phyloP scores from a whole-genome alignment of 768 basidiomycete genomes.

The Tulasnella sp. region DNA sequence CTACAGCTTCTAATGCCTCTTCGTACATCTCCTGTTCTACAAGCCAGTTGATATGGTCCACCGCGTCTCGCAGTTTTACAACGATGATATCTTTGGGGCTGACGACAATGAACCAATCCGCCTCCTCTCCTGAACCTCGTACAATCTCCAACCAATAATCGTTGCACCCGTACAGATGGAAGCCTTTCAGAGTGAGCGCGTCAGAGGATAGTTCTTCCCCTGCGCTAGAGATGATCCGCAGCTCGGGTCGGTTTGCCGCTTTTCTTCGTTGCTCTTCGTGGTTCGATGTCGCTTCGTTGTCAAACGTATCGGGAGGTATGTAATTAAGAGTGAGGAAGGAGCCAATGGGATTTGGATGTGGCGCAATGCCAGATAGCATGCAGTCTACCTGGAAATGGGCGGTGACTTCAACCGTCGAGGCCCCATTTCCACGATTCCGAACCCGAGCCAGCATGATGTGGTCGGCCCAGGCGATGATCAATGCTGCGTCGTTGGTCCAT shows the following conservation, averaged over 20 bases:
- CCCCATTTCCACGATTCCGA: slow-evolving; percentile 52
- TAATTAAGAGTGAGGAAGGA: slow-evolving; percentile 90
- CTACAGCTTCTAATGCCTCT: slow-evolving; percentile 82
- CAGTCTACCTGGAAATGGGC: slow-evolving; percentile 92
- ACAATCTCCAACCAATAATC: slow-evolving; percentile 68
- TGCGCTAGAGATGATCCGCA: slow-evolving; percentile 83
- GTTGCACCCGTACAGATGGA: slow-evolving; percentile 85
- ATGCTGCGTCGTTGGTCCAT: slow-evolving; percentile 91
- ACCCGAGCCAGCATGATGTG: slow-evolving; percentile 88
- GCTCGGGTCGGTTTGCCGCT: slow-evolving; percentile 87
- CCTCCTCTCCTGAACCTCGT: slow-evolving; percentile 39
- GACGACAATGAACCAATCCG: slow-evolving; percentile 67
- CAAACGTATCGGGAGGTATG: slow-evolving; percentile 71
- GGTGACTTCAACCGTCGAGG: slow-evolving; percentile 74
- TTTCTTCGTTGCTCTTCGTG: slow-evolving; percentile 76
- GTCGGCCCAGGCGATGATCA: slow-evolving; percentile 94
- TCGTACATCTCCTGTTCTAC: slow-evolving; percentile 85
- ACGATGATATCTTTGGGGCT: slow-evolving; percentile 86
- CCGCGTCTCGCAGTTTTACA: slow-evolving; percentile 82
- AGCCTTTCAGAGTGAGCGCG: slow-evolving; percentile 76
- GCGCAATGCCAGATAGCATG: slow-evolving; percentile 90
- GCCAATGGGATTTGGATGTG: slow-evolving; percentile 58
- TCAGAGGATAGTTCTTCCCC: slow-evolving; percentile 90
- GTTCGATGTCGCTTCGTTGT: slow-evolving; percentile 71
- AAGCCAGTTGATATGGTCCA: slow-evolving; percentile 91